These are phyloP conservation scores for Cylindrodendrum hubeiense DNA, from an alignment of 2,329 filamentous ascomycete species.

Conservation along the genomic window DNA sequence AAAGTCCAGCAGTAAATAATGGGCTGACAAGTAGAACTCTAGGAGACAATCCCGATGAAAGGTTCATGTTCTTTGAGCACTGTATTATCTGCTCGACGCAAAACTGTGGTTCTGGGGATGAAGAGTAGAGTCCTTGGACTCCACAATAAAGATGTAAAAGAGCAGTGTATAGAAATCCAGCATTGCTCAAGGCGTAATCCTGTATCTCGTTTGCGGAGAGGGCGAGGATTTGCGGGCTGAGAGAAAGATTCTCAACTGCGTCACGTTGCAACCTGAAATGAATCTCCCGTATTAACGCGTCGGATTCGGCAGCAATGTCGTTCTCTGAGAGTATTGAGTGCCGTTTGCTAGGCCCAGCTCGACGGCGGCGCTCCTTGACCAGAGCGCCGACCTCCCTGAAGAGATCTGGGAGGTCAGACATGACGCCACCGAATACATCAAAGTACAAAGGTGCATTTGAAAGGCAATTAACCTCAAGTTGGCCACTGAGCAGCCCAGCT, in stretches of 20 bases:
- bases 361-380: background rate
- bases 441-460: background rate
- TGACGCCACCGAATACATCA: constrained; percentile 29
- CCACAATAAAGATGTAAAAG: constrained; percentile 29
- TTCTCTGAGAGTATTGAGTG: background rate
- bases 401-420: constrained; percentile 30
- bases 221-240: background rate
- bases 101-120: background rate
- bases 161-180: constrained; percentile 30
- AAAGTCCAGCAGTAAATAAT: constrained; percentile 29
- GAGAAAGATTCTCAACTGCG: constrained; percentile 2
- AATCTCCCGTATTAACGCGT: constrained; percentile 1
- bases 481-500: background rate
- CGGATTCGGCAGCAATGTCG: background rate
- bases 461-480: background rate
- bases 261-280: constrained; percentile 12
- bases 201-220: constrained; percentile 24
- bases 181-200: constrained; percentile 31
- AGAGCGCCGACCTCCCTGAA: constrained; percentile 27
- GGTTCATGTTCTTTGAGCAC: constrained; percentile 23
- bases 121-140: background rate
- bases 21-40: constrained; percentile 28
- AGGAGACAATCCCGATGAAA: constrained; percentile 15
- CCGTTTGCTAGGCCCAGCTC: too few species aligned
- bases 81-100: constrained; percentile 26